These are phyloP conservation scores for Zoysia japonica DNA, from an alignment of 176 grass and related monocot species.

Conservation along the genomic window DNA sequence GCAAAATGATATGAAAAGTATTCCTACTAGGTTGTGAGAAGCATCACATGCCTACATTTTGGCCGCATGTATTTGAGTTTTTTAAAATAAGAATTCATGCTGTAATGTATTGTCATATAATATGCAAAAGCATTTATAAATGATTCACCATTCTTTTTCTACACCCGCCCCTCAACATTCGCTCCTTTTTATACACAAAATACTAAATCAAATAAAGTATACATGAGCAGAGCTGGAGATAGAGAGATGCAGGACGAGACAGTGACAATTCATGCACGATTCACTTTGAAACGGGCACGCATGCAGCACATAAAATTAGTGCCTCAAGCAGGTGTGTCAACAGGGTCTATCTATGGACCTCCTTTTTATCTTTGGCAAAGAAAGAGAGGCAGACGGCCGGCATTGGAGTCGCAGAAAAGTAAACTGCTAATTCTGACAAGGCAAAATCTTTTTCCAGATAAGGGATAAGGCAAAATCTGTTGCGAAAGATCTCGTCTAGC, in stretches of 20 bases:
- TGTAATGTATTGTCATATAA: neutral
- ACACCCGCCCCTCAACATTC: no score
- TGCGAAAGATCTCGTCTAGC: constrained; percentile 14
- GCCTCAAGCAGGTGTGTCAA: constrained; percentile 27
- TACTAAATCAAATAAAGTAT: neutral
- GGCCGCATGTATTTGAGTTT: no score
- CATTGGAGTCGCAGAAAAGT: constrained; percentile 22
- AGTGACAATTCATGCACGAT: constrained; percentile 49
- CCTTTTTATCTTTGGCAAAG: constrained; percentile 28
- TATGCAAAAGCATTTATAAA: neutral
- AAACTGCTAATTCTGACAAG: neutral
- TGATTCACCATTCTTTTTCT: neutral
- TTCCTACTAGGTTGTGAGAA: neutral
- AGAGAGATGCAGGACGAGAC: constrained; percentile 32
- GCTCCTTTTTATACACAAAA: constrained; percentile 3
- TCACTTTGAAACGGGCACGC: constrained; percentile 31
- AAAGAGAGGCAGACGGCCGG: neutral
- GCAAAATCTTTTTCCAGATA: no score
- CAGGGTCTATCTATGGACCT: constrained; percentile 13
- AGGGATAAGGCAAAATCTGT: constrained; percentile 10
- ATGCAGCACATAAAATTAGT: neutral
- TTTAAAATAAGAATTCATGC: neutral
- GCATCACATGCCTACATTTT: neutral
- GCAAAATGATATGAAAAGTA: neutral
- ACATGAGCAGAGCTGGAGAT: constrained; percentile 19